Evolutionary conservation across 2,329 filamentous ascomycete genomes (phyloP), one percentile per base, ranked within the genome.

Genomic region (Septoria linicola): DNA sequence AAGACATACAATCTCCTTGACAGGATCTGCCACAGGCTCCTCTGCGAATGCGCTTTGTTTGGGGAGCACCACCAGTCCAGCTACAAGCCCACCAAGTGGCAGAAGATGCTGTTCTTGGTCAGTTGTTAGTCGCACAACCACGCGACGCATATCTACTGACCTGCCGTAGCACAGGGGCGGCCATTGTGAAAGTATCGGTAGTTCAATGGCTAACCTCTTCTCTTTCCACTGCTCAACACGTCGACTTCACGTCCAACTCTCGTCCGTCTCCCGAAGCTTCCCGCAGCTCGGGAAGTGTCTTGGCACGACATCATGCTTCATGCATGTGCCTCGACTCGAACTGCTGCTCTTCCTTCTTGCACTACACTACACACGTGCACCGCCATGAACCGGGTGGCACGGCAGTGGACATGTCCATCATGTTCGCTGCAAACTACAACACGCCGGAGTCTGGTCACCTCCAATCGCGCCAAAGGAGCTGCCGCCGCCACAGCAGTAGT

Each of bases 331-430:
- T n/a, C n/a, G n/a, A n/a, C n/a, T n/a, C n/a, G n/a, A n/a, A n/a
- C n/a, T n/a, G 3, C 41, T 37, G 34, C 37, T n/a, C 4, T 34
- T 50, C 47, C 16, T 19, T 32, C 23, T 36, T 19, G 27, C 32
- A 17, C 21, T 8, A 14, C n/a, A 8, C 25, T 30, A 16, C 21
- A 27, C 17, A 8, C 10, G 42, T 49, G 35, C 35, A 45, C 27
- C 34, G 35, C 17, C 20, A 43, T 76, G 54, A 72, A 71, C 59
- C 66, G 69, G 46, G 54, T 72, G n/a, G 55, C 55, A 48, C 59
- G 61, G 51, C 74, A 72, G 68, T 85, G 83, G 83, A 77, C 83
- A 60, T 87, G 83, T 72, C 74, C 80, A 48, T 73, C 70, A 70
- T 87, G 84, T 69, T 67, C 66, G 46, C 70, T 68, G 45, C 67